phyloP scores from a whole-genome alignment of 2,329 filamentous ascomycete species.

The Trichothecium roseum region DNA sequence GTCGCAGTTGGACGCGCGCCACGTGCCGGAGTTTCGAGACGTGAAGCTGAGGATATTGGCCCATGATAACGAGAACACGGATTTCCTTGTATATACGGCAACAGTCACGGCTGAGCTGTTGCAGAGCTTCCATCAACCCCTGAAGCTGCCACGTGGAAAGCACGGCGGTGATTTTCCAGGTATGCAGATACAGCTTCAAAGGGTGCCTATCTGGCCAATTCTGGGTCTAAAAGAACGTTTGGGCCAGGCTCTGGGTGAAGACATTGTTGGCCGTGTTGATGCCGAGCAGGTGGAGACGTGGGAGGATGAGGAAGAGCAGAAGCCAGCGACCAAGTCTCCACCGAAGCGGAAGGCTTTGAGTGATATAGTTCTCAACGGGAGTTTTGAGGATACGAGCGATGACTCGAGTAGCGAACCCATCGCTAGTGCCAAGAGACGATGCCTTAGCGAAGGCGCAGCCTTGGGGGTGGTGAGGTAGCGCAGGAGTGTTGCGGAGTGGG shows the following conservation, averaged over 20 bases:
- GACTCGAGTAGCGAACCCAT: slow-evolving; percentile 15
- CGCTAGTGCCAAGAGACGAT: slow-evolving; percentile 21
- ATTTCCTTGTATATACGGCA: slow-evolving; percentile 44
- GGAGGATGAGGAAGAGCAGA: slow-evolving; percentile 22
- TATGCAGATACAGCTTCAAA: slow-evolving; percentile 35
- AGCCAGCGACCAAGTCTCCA: slow-evolving; percentile 18
- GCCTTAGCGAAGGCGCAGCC: slow-evolving; percentile 17
- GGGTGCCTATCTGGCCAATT: slow-evolving; percentile 44
- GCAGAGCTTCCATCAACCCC: slow-evolving; percentile 37
- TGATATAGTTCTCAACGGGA: slow-evolving; percentile 25
- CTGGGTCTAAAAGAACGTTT: slow-evolving; percentile 44
- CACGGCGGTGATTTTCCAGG: slow-evolving; percentile 12
- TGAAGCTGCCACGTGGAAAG: slow-evolving; percentile 21
- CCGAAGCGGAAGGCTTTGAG: slow-evolving; percentile 23
- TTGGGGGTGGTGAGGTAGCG: slow-evolving; percentile 17
- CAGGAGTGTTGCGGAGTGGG: not conserved
- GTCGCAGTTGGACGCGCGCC: not conserved
- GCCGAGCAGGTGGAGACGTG: slow-evolving; percentile 33
- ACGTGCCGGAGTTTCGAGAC: slow-evolving; percentile 26
- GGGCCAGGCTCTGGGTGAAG: slow-evolving; percentile 39
- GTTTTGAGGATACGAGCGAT: slow-evolving; percentile 20
- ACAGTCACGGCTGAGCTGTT: slow-evolving; percentile 37
- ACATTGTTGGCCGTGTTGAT: slow-evolving; percentile 34
- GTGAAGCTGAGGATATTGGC: slow-evolving; percentile 40
- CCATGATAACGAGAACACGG: slow-evolving; percentile 34